phyloP scores from a whole-genome alignment of 495 filamentous ascomycete species.

The Melanomma pulvis-pyrius region DNA sequence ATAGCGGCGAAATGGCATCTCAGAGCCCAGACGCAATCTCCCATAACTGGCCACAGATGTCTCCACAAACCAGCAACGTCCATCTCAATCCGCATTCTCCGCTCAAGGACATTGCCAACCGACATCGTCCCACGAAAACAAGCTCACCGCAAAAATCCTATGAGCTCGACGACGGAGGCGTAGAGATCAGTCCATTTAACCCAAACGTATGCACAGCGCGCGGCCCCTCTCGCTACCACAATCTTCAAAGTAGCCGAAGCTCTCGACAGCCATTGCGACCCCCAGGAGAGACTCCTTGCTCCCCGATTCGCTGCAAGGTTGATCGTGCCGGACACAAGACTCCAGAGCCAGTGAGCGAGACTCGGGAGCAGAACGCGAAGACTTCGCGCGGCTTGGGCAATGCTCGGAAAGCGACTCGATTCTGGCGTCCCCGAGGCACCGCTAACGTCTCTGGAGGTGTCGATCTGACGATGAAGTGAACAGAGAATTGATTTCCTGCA shows the following conservation, averaged over 20 bases:
- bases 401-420: too few species aligned
- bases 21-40: not conserved
- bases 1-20: not conserved
- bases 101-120: not conserved
- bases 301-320: too few species aligned
- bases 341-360: too few species aligned
- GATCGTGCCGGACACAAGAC: too few species aligned
- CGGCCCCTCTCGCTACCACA: conserved; percentile 10
- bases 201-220: conserved; percentile 26
- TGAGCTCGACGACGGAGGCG: not conserved
- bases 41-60: not conserved
- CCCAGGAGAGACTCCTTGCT: too few species aligned
- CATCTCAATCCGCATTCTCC: not conserved
- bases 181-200: conserved; percentile 19
- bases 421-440: too few species aligned
- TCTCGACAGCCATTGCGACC: too few species aligned
- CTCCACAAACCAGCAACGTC: not conserved
- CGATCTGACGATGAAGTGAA: too few species aligned
- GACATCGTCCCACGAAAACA: not conserved
- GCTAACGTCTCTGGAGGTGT: too few species aligned
- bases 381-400: too few species aligned
- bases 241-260: not conserved
- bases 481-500: too few species aligned
- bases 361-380: too few species aligned
- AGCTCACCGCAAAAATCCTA: not conserved